Evolutionary conservation across 2,329 filamentous ascomycete genomes (phyloP).

Genomic region (Domatiomyces globalis): DNA sequence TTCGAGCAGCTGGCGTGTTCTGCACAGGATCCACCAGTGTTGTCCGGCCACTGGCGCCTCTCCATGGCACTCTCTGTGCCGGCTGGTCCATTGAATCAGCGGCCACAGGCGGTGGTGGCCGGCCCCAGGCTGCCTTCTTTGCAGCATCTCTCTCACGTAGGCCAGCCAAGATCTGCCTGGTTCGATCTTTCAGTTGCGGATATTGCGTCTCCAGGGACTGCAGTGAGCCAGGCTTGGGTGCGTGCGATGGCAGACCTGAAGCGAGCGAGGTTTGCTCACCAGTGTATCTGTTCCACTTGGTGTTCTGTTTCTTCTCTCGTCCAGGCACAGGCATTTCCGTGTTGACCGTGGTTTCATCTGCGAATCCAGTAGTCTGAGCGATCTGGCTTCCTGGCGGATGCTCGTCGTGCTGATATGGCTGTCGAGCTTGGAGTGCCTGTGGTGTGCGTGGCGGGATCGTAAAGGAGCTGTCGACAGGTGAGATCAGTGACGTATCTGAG

Average conservation of each 20-base stretch:
- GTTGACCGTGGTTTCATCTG: not conserved
- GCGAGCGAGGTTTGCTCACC: slow-evolving; percentile 49
- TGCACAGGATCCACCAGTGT: slow-evolving; percentile 50
- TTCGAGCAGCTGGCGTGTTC: slow-evolving; percentile 41
- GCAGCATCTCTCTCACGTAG: slow-evolving; percentile 22
- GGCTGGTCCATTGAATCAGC: slow-evolving; percentile 34
- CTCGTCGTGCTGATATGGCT: not conserved
- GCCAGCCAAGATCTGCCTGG: slow-evolving; percentile 22
- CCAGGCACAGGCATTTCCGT: not conserved
- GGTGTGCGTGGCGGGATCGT: slow-evolving; percentile 15
- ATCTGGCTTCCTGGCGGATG: no score
- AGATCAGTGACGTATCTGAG: slow-evolving; percentile 16
- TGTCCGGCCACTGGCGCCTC: slow-evolving; percentile 55
- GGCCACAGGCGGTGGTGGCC: slow-evolving; percentile 23
- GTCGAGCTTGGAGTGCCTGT: not conserved
- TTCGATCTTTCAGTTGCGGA: slow-evolving; percentile 24
- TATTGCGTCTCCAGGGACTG: slow-evolving; percentile 21
- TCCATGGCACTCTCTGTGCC: slow-evolving; percentile 44
- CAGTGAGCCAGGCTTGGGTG: slow-evolving; percentile 13
- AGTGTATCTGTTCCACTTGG: slow-evolving; percentile 51
- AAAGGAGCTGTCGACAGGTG: slow-evolving; percentile 21
- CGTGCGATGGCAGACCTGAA: slow-evolving; percentile 27
- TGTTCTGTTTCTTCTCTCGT: slow-evolving; percentile 23
- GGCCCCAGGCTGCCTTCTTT: slow-evolving; percentile 21
- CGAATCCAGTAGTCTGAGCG: not conserved